Conservation (phyloP, 106 monocot species). For the Dendrobium chrysotoxum region DNA sequence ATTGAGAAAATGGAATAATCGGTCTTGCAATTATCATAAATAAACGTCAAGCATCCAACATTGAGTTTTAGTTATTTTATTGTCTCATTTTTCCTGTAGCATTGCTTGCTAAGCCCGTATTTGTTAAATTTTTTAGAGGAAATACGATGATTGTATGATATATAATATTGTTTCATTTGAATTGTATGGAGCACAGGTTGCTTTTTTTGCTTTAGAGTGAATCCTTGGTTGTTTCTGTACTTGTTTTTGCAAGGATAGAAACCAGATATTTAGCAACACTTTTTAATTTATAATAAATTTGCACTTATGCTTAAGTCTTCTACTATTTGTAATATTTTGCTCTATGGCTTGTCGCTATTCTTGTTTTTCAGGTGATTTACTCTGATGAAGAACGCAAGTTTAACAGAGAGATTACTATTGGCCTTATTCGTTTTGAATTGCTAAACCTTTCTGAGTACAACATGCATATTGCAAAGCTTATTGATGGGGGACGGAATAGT, state of each 20-base stretch:
- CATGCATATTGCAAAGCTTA: slow-evolving; percentile 84
- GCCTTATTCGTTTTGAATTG: slow-evolving; percentile 72
- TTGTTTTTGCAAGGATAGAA: not conserved
- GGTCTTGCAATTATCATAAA: too few species aligned
- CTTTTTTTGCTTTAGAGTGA: not conserved
- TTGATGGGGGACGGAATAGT: slow-evolving; percentile 97
- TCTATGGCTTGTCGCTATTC: not conserved
- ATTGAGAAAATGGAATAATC: too few species aligned
- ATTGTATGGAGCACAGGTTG: not conserved
- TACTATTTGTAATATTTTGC: not conserved
- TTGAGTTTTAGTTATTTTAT: too few species aligned
- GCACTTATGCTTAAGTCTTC: not conserved
- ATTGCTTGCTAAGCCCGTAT: not conserved
- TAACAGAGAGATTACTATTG: slow-evolving; percentile 74
- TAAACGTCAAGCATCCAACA: too few species aligned
- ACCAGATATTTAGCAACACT: not conserved
- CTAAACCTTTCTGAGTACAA: slow-evolving; percentile 89
- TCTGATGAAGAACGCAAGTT: slow-evolving; percentile 94
- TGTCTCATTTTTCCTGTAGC: too few species aligned
- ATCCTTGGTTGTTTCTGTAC: not conserved
- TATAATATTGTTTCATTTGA: not conserved
- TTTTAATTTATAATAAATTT: not conserved
- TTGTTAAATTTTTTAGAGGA: not conserved
- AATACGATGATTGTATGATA: not conserved
- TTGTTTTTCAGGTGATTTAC: slow-evolving; percentile 69